Evolutionary conservation across 2,329 filamentous ascomycete genomes (phyloP).

Genomic region (Rutstroemia sydowiana): DNA sequence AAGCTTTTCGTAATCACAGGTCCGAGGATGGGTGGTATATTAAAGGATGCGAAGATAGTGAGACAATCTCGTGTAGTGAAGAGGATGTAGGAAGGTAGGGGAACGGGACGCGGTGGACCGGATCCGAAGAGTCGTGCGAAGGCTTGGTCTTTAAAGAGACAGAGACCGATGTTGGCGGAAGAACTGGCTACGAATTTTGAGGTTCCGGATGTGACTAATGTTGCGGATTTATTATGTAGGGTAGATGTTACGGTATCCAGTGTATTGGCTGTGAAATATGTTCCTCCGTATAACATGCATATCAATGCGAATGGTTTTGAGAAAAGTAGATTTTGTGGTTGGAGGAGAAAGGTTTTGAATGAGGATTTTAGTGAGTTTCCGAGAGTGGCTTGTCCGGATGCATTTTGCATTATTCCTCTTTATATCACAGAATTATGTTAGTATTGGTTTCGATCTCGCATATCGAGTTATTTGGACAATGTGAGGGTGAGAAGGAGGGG

Average conservation of each 20-base stretch:
- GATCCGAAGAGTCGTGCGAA: constrained; percentile 76
- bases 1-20: constrained; percentile 55
- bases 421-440: constrained; percentile 33
- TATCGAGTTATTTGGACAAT: too few relatives aligned
- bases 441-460: too few relatives aligned
- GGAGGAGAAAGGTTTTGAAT: constrained; percentile 46
- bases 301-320: constrained; percentile 64
- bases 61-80: constrained; percentile 79
- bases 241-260: constrained; percentile 76
- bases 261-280: constrained; percentile 81
- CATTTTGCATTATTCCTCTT: constrained; percentile 76
- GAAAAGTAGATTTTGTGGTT: constrained; percentile 53
- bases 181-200: constrained; percentile 77
- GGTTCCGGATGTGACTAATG: constrained; percentile 62
- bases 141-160: constrained; percentile 82
- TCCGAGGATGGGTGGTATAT: constrained; percentile 72
- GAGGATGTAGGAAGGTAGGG: constrained; percentile 63
- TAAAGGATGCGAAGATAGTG: constrained; percentile 89
- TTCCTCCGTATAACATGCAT: constrained; percentile 73
- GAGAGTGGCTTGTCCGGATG: constrained; percentile 60
- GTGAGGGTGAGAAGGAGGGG: constrained; percentile 4
- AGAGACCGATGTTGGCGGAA: constrained; percentile 74
- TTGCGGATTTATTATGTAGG: constrained; percentile 46
- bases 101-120: constrained; percentile 49
- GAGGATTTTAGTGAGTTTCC: constrained; percentile 52